A percentile compares a stretch with the other conserved stretches of the same genome.
These are phyloP conservation scores for Phytophthora gonapodyides DNA, from an alignment of 352 stramenopile genomes.

Conservation along the genomic window DNA sequence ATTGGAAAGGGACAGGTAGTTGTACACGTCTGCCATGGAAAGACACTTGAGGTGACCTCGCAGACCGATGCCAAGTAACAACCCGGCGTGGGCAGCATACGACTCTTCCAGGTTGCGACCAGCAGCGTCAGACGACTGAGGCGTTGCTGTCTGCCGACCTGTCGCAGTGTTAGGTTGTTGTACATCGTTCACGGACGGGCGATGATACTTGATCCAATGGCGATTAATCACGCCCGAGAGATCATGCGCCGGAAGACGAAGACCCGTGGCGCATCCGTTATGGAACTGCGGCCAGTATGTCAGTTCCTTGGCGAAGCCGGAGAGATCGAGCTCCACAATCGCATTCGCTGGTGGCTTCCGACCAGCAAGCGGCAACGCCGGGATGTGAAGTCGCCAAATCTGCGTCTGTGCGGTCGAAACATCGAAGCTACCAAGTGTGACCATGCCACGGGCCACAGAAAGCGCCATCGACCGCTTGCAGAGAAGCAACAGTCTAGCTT, in stretches of 20 bases:
- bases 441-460: constrained; percentile 95
- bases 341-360: constrained; percentile 94
- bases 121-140: constrained; percentile 21
- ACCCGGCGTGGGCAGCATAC: constrained; percentile 92
- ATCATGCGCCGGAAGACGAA: constrained; percentile 82
- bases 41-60: constrained; percentile 95
- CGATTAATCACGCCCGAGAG: constrained; percentile 90
- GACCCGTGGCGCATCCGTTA: constrained; percentile 96
- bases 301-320: constrained; percentile 88
- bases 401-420: constrained; percentile 60
- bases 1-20: constrained; percentile 97
- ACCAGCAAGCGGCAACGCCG: constrained; percentile 92
- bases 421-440: constrained; percentile 94
- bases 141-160: constrained; percentile 20
- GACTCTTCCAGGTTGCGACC: constrained; percentile 71
- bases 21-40: constrained; percentile 98
- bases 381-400: constrained; percentile 90
- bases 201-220: constrained; percentile 99
- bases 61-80: constrained; percentile 95
- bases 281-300: constrained; percentile 98
- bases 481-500: constrained; percentile 94
- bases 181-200: constrained; percentile 60
- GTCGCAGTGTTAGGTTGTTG: constrained; percentile 18
- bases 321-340: constrained; percentile 92
- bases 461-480: constrained; percentile 95